Evolutionary conservation across 768 basidiomycete genomes (phyloP).

Genomic region (Rhodocollybia butyracea): DNA sequence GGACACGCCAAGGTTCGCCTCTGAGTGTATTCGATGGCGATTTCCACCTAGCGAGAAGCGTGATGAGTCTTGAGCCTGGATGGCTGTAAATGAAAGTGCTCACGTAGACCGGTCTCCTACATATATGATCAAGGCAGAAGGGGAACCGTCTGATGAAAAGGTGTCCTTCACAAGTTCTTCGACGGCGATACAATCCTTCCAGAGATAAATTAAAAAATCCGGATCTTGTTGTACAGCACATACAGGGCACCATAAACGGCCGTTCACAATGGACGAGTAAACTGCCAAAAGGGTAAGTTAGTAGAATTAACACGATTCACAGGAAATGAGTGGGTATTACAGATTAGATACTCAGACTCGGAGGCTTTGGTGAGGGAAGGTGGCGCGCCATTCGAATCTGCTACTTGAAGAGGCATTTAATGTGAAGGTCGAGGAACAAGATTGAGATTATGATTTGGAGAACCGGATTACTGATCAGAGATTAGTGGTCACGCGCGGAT

Average conservation of each 20-base stretch:
- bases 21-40: constrained; percentile 53
- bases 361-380: constrained; percentile 34
- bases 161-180: constrained; percentile 50
- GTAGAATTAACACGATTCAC: no score
- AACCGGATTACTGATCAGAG: not conserved
- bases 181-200: constrained; percentile 64
- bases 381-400: constrained; percentile 33
- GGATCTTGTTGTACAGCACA: constrained; percentile 17
- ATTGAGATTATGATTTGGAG: not conserved
- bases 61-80: not conserved
- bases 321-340: no score
- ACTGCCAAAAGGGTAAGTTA: no score
- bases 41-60: constrained; percentile 64
- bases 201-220: constrained; percentile 1
- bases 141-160: constrained; percentile 43
- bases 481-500: not conserved
- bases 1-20: constrained; percentile 58
- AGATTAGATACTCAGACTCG: constrained; percentile 61
- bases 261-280: constrained; percentile 63
- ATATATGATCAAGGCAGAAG: constrained; percentile 60
- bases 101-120: constrained; percentile 66
- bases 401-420: constrained; percentile 49
- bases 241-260: constrained; percentile 71
- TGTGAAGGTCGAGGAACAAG: not conserved
- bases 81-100: not conserved